Evolutionary conservation across 2,329 filamentous ascomycete genomes (phyloP).

Genomic region (Sporothrix pallida): DNA sequence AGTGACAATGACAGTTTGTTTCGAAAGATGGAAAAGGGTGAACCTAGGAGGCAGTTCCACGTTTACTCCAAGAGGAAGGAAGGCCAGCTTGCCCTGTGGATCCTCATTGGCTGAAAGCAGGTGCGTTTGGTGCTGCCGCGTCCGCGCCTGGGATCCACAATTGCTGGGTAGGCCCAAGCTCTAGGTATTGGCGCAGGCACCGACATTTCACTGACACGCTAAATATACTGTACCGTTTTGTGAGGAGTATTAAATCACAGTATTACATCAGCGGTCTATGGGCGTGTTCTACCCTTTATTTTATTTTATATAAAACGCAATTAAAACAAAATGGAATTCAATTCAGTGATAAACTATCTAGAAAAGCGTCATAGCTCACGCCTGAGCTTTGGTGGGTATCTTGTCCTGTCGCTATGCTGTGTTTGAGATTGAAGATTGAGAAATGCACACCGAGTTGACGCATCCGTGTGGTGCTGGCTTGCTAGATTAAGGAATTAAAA

Average conservation of each 20-base stretch:
- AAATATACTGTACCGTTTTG: background rate
- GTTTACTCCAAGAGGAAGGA: conserved; percentile 19
- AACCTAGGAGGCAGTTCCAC: conserved; percentile 30
- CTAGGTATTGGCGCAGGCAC: conserved; percentile 7
- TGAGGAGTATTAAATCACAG: background rate
- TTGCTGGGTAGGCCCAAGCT: background rate
- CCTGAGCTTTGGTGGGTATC: conserved; percentile 22
- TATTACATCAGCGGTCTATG: background rate
- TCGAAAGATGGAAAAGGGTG: conserved; percentile 27
- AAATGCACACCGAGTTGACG: background rate
- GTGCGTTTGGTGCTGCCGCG: conserved; percentile 13
- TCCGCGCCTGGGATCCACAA: conserved; percentile 20
- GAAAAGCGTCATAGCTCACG: conserved; percentile 19
- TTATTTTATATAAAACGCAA: background rate
- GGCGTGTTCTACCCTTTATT: no score
- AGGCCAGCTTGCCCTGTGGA: background rate
- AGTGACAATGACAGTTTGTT: conserved; percentile 13
- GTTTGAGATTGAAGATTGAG: conserved; percentile 12
- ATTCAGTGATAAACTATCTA: conserved; percentile 6
- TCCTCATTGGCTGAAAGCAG: background rate
- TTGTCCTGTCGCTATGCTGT: conserved; percentile 30
- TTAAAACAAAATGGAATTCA: background rate
- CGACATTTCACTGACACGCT: conserved; percentile 13
- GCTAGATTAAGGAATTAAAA: background rate
- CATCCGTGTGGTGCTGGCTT: background rate